Conservation (phyloP, 1,284 basidiomycete species). For the Neotropicomus parvogracilis region DNA sequence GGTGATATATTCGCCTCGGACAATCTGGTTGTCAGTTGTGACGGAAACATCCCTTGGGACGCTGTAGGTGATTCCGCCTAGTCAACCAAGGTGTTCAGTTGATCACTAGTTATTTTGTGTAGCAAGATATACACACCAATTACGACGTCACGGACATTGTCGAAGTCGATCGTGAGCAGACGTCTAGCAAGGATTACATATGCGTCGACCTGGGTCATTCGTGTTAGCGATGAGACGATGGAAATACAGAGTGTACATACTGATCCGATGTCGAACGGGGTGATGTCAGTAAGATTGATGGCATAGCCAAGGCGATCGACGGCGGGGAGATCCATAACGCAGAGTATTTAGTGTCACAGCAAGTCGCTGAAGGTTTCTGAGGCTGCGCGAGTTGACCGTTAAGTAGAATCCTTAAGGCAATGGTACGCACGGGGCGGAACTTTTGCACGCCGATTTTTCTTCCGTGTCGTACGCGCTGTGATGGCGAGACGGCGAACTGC, state of each 20-base stretch:
- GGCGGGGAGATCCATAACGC: slow-evolving; percentile 2
- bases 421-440: no score
- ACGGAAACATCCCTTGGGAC: slow-evolving; percentile 2
- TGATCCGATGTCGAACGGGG: slow-evolving; percentile 6
- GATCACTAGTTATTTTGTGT: not conserved
- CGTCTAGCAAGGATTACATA: not conserved
- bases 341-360: no score
- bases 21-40: not conserved
- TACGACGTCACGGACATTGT: not conserved
- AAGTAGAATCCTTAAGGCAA: not conserved
- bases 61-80: not conserved
- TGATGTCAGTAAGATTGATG: slow-evolving; percentile 4
- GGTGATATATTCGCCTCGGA: slow-evolving; percentile 1
- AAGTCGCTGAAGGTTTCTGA: not conserved
- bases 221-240: not conserved
- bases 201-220: not conserved
- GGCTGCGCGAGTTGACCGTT: not conserved
- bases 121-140: not conserved
- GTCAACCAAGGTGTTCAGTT: not conserved
- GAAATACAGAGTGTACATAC: not conserved
- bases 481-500: no score
- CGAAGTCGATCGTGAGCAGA: not conserved
- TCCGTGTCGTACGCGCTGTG: no score
- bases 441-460: no score
- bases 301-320: slow-evolving; percentile 10